Evolutionary conservation across 139 green algal species (phyloP).

Genomic region (Mesostigma viride): DNA sequence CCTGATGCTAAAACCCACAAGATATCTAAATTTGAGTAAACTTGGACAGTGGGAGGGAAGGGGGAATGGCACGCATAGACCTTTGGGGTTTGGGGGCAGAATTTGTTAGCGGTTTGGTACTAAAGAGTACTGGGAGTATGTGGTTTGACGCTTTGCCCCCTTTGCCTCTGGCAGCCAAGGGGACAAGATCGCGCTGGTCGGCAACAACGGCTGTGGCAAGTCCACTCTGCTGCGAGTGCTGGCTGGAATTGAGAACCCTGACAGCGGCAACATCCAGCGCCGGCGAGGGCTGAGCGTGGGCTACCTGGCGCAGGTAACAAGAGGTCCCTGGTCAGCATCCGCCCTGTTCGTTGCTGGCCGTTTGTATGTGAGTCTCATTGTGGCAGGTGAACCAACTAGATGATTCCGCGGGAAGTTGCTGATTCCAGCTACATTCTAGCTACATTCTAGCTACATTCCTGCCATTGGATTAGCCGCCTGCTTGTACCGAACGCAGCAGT

Average conservation of each 20-base stretch:
- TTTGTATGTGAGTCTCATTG: no score
- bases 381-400: no score
- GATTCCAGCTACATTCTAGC: no score
- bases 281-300: constrained; percentile 31
- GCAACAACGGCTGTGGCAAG: constrained; percentile 58
- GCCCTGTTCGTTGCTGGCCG: neutral
- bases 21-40: no score
- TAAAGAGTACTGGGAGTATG: neutral
- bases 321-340: neutral
- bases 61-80: neutral
- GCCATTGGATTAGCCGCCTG: no score
- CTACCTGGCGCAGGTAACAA: constrained; percentile 41
- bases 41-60: neutral
- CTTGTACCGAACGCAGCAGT: no score
- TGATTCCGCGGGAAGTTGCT: no score
- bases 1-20: neutral
- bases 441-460: no score
- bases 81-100: neutral
- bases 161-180: constrained; percentile 29
- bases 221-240: constrained; percentile 54
- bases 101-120: neutral
- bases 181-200: constrained; percentile 53
- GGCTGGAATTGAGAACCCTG: constrained; percentile 37
- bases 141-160: neutral
- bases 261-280: constrained; percentile 27